A percentile compares a stretch with the other conserved stretches of the same genome.
Conservation (phyloP, 371 early-diverging fungal genomes). For the Apophysomyces ossiformis region DNA sequence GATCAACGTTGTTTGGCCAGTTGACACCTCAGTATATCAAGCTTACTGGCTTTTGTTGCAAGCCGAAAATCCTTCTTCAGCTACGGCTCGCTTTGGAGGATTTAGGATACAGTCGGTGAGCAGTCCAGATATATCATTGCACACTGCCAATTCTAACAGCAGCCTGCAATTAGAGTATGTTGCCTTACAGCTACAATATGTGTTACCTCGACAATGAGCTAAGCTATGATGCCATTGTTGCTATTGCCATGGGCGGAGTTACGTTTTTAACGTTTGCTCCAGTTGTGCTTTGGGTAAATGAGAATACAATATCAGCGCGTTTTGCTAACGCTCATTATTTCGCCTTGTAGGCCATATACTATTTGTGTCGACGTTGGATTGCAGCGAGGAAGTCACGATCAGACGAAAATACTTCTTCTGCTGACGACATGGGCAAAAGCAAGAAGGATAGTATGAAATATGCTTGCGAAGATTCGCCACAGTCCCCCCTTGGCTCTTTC, state of each 20-base stretch:
- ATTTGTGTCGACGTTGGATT: neutral
- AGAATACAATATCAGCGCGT: neutral
- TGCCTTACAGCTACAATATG: neutral
- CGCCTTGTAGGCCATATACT: neutral
- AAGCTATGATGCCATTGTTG: neutral
- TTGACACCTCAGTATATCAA: neutral
- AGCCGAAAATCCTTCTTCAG: neutral
- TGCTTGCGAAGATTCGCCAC: too few relatives aligned
- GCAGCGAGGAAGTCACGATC: neutral
- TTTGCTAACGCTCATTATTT: neutral
- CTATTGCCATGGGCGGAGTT: neutral
- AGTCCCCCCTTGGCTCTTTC: too few relatives aligned
- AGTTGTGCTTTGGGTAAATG: neutral
- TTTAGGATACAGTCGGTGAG: neutral
- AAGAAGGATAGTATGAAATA: too few relatives aligned
- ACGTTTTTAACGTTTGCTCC: neutral
- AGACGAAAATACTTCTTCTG: neutral
- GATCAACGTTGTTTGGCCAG: neutral
- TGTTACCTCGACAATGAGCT: neutral
- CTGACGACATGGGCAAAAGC: too few relatives aligned
- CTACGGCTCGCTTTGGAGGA: neutral
- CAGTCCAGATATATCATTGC: neutral
- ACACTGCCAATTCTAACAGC: neutral
- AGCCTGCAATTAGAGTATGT: neutral
- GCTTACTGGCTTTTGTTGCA: constrained; percentile 2